Evolutionary conservation across 1,139 yeast species (phyloP).

Genomic region (Zygoascus sp.): DNA sequence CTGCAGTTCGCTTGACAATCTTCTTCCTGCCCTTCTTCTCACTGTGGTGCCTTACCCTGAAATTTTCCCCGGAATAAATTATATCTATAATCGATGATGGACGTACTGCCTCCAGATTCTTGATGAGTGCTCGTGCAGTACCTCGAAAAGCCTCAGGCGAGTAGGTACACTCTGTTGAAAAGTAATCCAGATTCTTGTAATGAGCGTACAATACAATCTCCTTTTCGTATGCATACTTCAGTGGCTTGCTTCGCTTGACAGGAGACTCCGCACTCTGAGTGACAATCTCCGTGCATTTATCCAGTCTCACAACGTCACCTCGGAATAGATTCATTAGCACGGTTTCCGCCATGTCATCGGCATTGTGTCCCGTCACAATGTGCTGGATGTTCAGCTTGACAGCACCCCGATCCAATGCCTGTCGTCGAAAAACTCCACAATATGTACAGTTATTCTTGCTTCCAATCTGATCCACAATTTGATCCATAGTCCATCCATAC

Average conservation of each 20-base stretch:
- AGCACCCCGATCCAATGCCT: conserved; percentile 95
- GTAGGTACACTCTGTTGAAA: conserved; percentile 95
- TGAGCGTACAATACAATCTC: conserved; percentile 97
- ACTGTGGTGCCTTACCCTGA: conserved; percentile 55
- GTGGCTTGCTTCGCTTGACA: conserved; percentile 84
- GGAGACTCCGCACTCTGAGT: conserved; percentile 61
- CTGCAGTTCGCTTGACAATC: conserved; percentile 15
- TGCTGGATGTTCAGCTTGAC: conserved; percentile 81
- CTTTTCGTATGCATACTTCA: conserved; percentile 93
- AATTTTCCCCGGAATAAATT: conserved; percentile 88
- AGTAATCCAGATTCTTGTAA: conserved; percentile 89
- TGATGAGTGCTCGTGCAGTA: conserved; percentile 88
- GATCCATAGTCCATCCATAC: conserved; percentile 97
- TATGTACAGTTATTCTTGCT: conserved; percentile 93
- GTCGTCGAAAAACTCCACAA: conserved; percentile 95
- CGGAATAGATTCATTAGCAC: conserved; percentile 89
- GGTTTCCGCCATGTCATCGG: conserved; percentile 99
- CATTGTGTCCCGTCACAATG: conserved; percentile 97
- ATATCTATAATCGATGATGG: conserved; percentile 94
- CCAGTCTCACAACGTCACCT: conserved; percentile 94
- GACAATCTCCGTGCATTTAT: conserved; percentile 81
- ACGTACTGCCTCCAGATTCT: conserved; percentile 81
- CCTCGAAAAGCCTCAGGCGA: conserved; percentile 99
- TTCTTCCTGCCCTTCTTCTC: conserved; percentile 10
- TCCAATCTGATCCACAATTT: conserved; percentile 92